Percentiles rank a stretch among this genome's conserved stretches.
These are phyloP conservation scores for Tremellales sp. DNA, from an alignment of 1,284 basidiomycete genomes.

Conservation along the genomic window DNA sequence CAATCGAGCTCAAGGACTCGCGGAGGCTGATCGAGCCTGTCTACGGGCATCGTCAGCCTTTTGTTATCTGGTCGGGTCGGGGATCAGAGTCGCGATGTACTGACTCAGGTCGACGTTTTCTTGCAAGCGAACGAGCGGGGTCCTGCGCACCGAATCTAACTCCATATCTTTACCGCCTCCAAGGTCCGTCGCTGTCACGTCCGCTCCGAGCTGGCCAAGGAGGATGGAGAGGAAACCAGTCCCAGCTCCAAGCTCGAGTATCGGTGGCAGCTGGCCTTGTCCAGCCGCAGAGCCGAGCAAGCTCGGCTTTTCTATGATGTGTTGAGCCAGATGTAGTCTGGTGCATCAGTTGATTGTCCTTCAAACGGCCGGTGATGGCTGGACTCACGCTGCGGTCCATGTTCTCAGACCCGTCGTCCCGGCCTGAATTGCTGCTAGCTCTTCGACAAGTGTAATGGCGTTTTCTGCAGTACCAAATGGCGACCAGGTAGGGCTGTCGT, in stretches of 20 bases:
- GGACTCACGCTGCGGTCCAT: constrained; percentile 35
- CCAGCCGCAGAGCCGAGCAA: constrained; percentile 5
- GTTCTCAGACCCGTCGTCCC: constrained; percentile 49
- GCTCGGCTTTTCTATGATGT: constrained; percentile 24
- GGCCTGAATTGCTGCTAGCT: constrained; percentile 46
- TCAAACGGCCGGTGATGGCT: neutral
- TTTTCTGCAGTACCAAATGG: constrained; percentile 7
- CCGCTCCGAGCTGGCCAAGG: constrained; percentile 29
- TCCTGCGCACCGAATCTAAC: constrained; percentile 9
- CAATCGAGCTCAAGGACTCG: constrained; percentile 30
- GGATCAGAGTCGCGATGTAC: constrained; percentile 6
- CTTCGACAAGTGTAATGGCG: constrained; percentile 44
- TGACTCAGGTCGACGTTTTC: constrained; percentile 40
- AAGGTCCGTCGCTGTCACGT: constrained; percentile 37
- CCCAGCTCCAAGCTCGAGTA: constrained; percentile 47
- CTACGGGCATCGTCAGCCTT: constrained; percentile 7
- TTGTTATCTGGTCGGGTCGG: neutral
- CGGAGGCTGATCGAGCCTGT: constrained; percentile 4
- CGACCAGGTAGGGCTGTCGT: constrained; percentile 10
- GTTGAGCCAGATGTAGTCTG: constrained; percentile 36
- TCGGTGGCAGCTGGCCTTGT: constrained; percentile 5
- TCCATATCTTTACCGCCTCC: constrained; percentile 10
- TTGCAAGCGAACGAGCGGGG: constrained; percentile 32
- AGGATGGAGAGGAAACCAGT: constrained; percentile 46
- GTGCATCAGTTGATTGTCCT: neutral